Base-by-base conservation (phyloP, 495 filamentous ascomycete genomes). In the Penicillium goetzii region DNA sequence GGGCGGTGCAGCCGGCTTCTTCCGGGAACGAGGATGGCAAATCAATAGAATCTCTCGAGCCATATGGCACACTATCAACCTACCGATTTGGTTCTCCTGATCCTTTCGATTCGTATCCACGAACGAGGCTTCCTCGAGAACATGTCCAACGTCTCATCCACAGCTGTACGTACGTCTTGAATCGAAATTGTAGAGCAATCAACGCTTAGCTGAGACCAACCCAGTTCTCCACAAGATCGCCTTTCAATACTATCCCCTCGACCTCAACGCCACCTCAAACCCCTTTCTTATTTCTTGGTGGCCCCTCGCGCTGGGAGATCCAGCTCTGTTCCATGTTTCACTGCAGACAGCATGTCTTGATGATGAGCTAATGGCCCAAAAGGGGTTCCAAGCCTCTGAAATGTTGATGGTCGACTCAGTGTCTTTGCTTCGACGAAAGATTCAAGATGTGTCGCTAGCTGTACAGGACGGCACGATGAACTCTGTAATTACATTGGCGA, bases 251-350 rank as follows among this genome's bases (percentile, higher is more conserved):
- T 85, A 85, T 61, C 83, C 81, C 2, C 75, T 85, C 30, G 83
- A 85, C 40, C 63, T 83, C 9, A 80, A 74, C 56, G 58, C 75
- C 3, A 70, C 63, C 6, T 79, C 83, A 36, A 85, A 84, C 66
- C 81, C 83, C 0, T 84, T 84, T 65, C 68, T 85, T 33, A 68
- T 83, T 12, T 84, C 80, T 3, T 85, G 83, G 83, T 84, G 83
- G 83, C 83, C 81, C 4, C 70, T 81, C 19, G 80, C 81, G 6
- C 72, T 85, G 3, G 76, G 70, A 0, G 81, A 84, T 56, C 81
- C 81, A 2, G 81, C 80, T n/a, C 49, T 85, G 25, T 84, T 85
- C 49, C 80, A 84, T 60, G 81, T 85, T 33, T 81, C 80, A 12
- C 66, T 85, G 10, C 81, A 83, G 66, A 83, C 81, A n/a, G 83